Evolutionary conservation across 2,329 filamentous ascomycete species (phyloP).

Genomic region (Pestalotiopsis sp.): DNA sequence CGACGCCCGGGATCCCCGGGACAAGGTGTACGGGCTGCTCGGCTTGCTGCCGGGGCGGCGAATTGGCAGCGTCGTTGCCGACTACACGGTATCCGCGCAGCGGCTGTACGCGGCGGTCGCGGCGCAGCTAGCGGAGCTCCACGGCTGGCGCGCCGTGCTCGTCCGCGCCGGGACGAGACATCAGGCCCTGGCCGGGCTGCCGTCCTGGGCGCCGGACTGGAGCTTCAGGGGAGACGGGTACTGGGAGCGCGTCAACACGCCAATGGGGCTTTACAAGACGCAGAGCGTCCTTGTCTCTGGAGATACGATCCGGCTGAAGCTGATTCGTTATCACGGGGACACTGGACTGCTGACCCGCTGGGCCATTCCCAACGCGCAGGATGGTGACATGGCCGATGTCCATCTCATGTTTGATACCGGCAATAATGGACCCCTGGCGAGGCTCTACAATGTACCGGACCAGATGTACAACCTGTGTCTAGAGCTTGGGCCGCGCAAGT

Average conservation of each 20-base stretch:
- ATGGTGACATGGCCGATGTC: neutral
- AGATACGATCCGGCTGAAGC: neutral
- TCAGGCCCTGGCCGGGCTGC: too few species aligned
- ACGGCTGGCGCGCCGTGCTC: too few species aligned
- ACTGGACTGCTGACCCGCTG: neutral
- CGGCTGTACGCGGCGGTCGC: neutral
- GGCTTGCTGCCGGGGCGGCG: neutral
- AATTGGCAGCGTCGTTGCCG: neutral
- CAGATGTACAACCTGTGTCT: neutral
- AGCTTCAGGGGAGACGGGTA: too few species aligned
- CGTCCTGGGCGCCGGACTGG: too few species aligned
- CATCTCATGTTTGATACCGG: neutral
- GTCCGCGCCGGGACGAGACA: too few species aligned
- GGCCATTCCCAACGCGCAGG: neutral
- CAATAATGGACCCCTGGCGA: too few species aligned
- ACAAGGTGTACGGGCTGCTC: neutral
- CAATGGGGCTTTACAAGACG: too few species aligned
- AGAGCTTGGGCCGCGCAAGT: neutral
- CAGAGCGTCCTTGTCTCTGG: neutral
- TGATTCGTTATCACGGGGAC: neutral
- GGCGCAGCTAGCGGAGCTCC: too few species aligned
- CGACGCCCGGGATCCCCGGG: neutral
- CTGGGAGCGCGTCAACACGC: too few species aligned
- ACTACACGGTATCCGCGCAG: neutral
- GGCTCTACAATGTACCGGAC: too few species aligned